Evolutionary conservation across 2,329 filamentous ascomycete genomes (phyloP), one percentile per base, ranked within the genome.

Genomic region (Exophiala sp.): DNA sequence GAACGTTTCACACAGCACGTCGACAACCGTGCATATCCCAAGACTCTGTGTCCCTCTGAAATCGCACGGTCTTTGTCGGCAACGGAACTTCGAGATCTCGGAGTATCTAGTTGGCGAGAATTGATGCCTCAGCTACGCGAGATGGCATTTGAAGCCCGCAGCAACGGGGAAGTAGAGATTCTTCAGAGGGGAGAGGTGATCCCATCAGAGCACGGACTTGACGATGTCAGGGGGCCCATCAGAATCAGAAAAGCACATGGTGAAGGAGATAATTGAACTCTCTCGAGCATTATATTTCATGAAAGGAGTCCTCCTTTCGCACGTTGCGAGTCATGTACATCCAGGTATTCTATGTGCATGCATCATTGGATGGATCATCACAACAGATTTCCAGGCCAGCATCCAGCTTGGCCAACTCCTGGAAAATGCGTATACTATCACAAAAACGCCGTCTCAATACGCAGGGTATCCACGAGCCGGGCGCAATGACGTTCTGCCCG

Each of bases 11-110:
- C 61, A 34, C 55, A 53, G 29, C 63, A 73, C 20, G 62, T 74
- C 16, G 51, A 56, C 33, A 45, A 61, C 8, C 65, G 73, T 35
- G 59, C 63, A 14, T 68, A 64, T 46, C 78, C 77, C 9, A 79
- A 79, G 62, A 80, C 78, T 0, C 74, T 79, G 57, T 80, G 78
- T 60, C 78, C 77, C 3, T 79, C 76, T 11, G 77, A 79, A 65
- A 69, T 78, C 36, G 75, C 77, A 1, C 70, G 78, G 21, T 71
- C 74, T 1, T 63, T 79, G 7, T 71, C 74, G 11, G 14, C 53
- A 2, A 51, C 63, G 7, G 75, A 80, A 29, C 64, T 80, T 29
- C 38, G 54, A 5, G 48, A 68, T 24, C 54, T 56, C 8, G 68
- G 65, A 2, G 65, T 62, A 24, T 52, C 52, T 5, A 61, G 65